Conservation (phyloP, 1,139 yeast genomes). For the Sugiyamaella pinicola region DNA sequence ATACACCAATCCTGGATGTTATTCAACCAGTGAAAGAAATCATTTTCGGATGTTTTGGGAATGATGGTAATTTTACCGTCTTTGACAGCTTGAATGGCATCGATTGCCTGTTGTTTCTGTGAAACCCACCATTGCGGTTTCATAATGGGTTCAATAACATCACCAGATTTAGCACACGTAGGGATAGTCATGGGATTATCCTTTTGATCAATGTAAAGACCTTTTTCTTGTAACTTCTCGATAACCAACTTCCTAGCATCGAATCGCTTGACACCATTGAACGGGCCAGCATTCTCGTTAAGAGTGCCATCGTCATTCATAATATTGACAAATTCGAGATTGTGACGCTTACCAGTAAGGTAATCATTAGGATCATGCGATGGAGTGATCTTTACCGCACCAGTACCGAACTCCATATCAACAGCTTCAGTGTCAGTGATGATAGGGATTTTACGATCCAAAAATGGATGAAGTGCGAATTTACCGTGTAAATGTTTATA, state of each 20-base stretch:
- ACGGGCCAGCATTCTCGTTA: slow-evolving; percentile 88
- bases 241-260: slow-evolving; percentile 89
- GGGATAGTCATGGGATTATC: slow-evolving; percentile 97
- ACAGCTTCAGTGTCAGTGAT: slow-evolving; percentile 90
- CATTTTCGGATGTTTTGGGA: slow-evolving; percentile 89
- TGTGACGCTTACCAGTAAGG: slow-evolving; percentile 91
- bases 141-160: slow-evolving; percentile 90
- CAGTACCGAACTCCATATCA: slow-evolving; percentile 99
- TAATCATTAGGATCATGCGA: slow-evolving; percentile 98
- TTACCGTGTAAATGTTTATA: slow-evolving; percentile 95
- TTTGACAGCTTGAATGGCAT: slow-evolving; percentile 83
- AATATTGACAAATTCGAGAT: slow-evolving; percentile 84
- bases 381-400: slow-evolving; percentile 99
- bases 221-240: slow-evolving; percentile 73
- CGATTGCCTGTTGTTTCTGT: slow-evolving; percentile 86
- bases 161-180: slow-evolving; percentile 93
- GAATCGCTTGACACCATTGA: slow-evolving; percentile 88
- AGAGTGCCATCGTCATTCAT: slow-evolving; percentile 88
- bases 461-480: slow-evolving; percentile 85
- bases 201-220: slow-evolving; percentile 76
- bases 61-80: slow-evolving; percentile 77
- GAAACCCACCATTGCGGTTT: slow-evolving; percentile 99
- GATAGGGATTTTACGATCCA: slow-evolving; percentile 83
- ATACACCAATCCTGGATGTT: slow-evolving; percentile 99
- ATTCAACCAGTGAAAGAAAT: slow-evolving; percentile 94